A percentile compares a stretch with the other conserved stretches of the same genome.
Evolutionary conservation across 2,329 filamentous ascomycete species (phyloP).

Genomic region (Samsoniella hepiali): DNA sequence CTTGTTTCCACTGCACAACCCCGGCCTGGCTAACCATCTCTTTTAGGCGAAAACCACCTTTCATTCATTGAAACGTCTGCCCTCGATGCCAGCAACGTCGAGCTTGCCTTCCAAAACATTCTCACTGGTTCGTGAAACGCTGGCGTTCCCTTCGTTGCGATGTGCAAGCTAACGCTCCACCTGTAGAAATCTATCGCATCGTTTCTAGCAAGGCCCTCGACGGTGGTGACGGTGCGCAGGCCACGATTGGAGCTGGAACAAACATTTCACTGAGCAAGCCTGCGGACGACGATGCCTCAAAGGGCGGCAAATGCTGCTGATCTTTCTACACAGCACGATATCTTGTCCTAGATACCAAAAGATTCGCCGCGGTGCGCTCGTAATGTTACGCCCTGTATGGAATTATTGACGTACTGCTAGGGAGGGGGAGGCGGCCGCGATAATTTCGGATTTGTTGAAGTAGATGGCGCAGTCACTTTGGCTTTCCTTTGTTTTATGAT

Average conservation of each 20-base stretch:
- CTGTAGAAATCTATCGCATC: conserved; percentile 96
- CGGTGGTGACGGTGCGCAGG: conserved; percentile 76
- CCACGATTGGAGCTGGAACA: conserved; percentile 73
- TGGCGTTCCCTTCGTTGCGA: not conserved
- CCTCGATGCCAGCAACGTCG: conserved; percentile 97
- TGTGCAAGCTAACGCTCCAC: conserved; percentile 19
- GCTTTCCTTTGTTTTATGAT: conserved; percentile 39
- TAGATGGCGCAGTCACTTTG: conserved; percentile 40
- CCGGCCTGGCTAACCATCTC: conserved; percentile 19
- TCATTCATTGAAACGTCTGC: conserved; percentile 99
- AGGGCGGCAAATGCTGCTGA: conserved; percentile 81
- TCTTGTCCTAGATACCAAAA: conserved; percentile 14
- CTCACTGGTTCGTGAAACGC: conserved; percentile 70
- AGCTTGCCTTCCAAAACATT: conserved; percentile 99
- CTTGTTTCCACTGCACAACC: not conserved
- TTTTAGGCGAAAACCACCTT: conserved; percentile 86
- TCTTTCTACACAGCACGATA: conserved; percentile 3
- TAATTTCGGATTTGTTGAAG: conserved; percentile 37
- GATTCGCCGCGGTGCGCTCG: conserved; percentile 3
- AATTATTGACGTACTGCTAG: not conserved
- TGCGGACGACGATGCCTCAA: conserved; percentile 69
- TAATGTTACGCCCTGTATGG: conserved; percentile 19
- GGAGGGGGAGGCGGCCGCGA: conserved; percentile 31
- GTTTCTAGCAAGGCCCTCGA: conserved; percentile 97
- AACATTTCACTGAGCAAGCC: conserved; percentile 87